Percentiles rank a stretch among this genome's conserved stretches.
Evolutionary conservation across 1,139 yeast genomes (phyloP).

Genomic region (Protomyces inundatus): DNA sequence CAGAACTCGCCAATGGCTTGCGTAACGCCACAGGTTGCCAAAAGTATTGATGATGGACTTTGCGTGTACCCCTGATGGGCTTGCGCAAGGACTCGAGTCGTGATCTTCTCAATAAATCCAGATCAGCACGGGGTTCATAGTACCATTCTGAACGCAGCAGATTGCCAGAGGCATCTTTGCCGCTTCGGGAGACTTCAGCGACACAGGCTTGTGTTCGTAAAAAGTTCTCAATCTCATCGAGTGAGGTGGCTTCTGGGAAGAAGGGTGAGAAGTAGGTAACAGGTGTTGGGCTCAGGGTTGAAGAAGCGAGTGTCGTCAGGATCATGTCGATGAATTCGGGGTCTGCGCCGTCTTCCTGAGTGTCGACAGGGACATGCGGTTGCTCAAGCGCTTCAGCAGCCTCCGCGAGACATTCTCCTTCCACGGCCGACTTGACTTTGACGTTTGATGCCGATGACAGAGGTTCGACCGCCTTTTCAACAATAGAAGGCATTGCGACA

Average conservation of each 20-base stretch:
- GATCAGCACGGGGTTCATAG: conserved; percentile 5
- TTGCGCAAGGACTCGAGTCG: conserved; percentile 1
- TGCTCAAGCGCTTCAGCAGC: background rate
- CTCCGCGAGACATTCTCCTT: background rate
- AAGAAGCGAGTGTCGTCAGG: conserved; percentile 11
- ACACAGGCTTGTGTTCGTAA: conserved; percentile 6
- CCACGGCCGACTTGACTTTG: background rate
- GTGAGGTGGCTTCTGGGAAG: conserved; percentile 7
- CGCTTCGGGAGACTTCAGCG: conserved; percentile 1
- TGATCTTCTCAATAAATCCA: background rate
- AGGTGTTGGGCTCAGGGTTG: conserved; percentile 12
- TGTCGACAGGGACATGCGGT: no score
- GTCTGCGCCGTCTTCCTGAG: background rate
- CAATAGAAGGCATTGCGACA: background rate
- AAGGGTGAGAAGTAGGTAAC: conserved; percentile 9
- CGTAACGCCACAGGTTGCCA: conserved; percentile 1
- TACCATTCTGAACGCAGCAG: conserved; percentile 3
- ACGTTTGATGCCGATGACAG: no score
- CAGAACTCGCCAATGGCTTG: background rate
- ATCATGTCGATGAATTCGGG: conserved; percentile 22
- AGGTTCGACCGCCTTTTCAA: background rate
- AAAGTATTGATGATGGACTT: background rate
- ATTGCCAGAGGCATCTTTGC: background rate
- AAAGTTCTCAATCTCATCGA: background rate
- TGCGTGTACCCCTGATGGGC: conserved; percentile 2